Evolutionary conservation across 2,329 filamentous ascomycete genomes (phyloP).

Genomic region (Lecanosticta acicola): DNA sequence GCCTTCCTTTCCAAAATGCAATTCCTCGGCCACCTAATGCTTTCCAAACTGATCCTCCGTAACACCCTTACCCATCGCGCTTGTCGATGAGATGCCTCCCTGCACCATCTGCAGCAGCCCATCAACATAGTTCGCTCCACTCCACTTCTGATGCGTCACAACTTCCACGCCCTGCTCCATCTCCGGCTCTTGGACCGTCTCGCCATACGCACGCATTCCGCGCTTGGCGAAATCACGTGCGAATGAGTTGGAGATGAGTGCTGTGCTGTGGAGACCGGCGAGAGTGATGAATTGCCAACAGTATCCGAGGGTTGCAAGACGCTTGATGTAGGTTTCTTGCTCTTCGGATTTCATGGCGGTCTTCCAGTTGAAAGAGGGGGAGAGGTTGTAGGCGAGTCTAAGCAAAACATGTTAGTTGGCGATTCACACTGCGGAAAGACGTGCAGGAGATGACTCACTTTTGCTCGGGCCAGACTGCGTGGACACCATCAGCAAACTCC

Average conservation of each 20-base stretch:
- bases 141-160: conserved; percentile 99
- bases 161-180: conserved; percentile 88
- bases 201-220: conserved; percentile 94
- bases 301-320: conserved; percentile 82
- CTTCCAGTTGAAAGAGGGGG: conserved; percentile 99
- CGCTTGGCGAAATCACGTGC: conserved; percentile 63
- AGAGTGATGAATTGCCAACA: conserved; percentile 99
- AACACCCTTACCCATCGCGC: conserved; percentile 95
- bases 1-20: neutral
- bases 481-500: conserved; percentile 89
- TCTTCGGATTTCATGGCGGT: conserved; percentile 84
- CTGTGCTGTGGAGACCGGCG: conserved; percentile 90
- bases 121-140: conserved; percentile 88
- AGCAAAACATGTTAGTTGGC: conserved; percentile 12
- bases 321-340: conserved; percentile 95
- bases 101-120: conserved; percentile 96
- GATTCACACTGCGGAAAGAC: neutral
- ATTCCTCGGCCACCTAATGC: conserved; percentile 12
- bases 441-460: conserved; percentile 57
- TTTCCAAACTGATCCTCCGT: conserved; percentile 85
- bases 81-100: conserved; percentile 83
- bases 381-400: conserved; percentile 95
- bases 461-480: conserved; percentile 90
- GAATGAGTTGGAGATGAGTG: conserved; percentile 86
- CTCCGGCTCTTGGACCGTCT: conserved; percentile 96